These are phyloP conservation scores for Neurospora hispaniola DNA, from an alignment of 495 filamentous ascomycete genomes.

Conservation along the genomic window DNA sequence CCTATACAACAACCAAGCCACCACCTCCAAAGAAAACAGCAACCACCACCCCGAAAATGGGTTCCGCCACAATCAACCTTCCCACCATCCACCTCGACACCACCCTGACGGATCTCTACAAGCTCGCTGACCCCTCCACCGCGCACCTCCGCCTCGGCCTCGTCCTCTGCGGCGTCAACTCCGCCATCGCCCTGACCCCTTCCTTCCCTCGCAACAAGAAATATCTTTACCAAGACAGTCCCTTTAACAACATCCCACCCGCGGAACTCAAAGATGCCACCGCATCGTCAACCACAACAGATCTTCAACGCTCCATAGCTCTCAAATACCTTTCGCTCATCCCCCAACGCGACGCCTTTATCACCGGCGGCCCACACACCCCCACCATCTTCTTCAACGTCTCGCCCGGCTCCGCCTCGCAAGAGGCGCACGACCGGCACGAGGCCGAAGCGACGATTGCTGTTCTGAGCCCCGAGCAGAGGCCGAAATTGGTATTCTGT, in stretches of 20 bases:
- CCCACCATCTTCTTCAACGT: slow-evolving; percentile 18
- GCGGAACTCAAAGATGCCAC: slow-evolving; percentile 26
- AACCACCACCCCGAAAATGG: slow-evolving; percentile 5
- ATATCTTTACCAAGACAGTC: slow-evolving; percentile 24
- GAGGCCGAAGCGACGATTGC: slow-evolving; percentile 22
- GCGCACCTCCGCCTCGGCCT: slow-evolving; percentile 11
- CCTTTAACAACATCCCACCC: slow-evolving; percentile 33
- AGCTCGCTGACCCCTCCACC: slow-evolving; percentile 4
- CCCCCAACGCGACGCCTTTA: slow-evolving; percentile 25
- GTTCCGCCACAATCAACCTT: slow-evolving; percentile 9
- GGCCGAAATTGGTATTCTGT: slow-evolving; percentile 21
- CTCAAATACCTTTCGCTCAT: slow-evolving; percentile 21
- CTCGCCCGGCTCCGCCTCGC: not conserved
- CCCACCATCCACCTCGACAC: slow-evolving; percentile 22
- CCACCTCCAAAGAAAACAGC: not conserved
- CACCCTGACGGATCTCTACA: slow-evolving; percentile 24
- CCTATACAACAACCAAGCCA: not conserved
- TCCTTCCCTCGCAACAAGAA: slow-evolving; percentile 23
- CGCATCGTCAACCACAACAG: slow-evolving; percentile 21
- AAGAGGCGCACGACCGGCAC: slow-evolving; percentile 10
- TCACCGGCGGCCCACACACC: slow-evolving; percentile 10
- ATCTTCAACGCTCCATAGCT: slow-evolving; percentile 11
- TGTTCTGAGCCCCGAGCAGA: slow-evolving; percentile 13
- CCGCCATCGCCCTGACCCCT: slow-evolving; percentile 11
- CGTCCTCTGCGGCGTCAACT: slow-evolving; percentile 18